These are phyloP conservation scores for Phytopythium mirpurense DNA, from an alignment of 352 stramenopile species.

Conservation along the genomic window DNA sequence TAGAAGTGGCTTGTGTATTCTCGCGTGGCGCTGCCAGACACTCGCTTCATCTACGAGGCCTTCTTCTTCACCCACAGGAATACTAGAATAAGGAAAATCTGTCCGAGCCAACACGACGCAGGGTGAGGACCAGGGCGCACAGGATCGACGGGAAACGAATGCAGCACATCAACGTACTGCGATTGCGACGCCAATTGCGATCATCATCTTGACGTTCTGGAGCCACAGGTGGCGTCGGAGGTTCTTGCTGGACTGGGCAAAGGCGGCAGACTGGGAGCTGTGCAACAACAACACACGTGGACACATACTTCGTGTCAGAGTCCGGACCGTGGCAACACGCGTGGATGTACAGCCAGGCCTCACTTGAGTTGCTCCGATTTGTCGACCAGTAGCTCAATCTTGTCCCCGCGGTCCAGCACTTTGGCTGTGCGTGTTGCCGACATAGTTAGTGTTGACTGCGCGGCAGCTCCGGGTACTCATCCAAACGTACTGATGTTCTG, in stretches of 20 bases:
- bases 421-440: constrained; percentile 35
- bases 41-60: constrained; percentile 23
- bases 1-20: not conserved
- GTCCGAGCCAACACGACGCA: no score
- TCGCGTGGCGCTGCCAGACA: constrained; percentile 3
- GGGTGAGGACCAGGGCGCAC: no score
- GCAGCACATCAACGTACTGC: constrained; percentile 56
- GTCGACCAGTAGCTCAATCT: constrained; percentile 85
- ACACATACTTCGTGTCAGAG: not conserved
- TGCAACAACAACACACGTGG: no score
- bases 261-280: constrained; percentile 76
- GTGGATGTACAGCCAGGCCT: constrained; percentile 23
- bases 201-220: constrained; percentile 88
- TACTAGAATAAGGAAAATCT: constrained; percentile 46
- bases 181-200: constrained; percentile 63
- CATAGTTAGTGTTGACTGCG: constrained; percentile 1
- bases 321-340: no score
- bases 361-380: constrained; percentile 87
- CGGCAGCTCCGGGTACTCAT: not conserved
- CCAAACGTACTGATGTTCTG: constrained; percentile 71
- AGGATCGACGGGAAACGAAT: no score
- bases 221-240: constrained; percentile 79
- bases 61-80: constrained; percentile 55
- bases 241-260: constrained; percentile 78
- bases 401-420: constrained; percentile 81